These are phyloP conservation scores for Boletus holoroseus DNA, from an alignment of 1,284 basidiomycete genomes.

Conservation along the genomic window DNA sequence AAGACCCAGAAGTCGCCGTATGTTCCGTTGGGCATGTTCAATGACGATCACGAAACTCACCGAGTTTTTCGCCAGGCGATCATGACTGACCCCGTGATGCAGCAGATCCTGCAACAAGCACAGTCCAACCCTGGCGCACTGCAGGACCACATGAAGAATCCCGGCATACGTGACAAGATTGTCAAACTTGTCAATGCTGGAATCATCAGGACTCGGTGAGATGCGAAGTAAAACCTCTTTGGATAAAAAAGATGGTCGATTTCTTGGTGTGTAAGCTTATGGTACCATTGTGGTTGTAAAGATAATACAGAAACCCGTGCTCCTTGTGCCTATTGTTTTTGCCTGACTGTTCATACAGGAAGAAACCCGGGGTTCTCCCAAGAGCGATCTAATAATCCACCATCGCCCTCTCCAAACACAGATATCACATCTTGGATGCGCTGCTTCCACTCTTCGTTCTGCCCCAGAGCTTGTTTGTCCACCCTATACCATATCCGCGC, in stretches of 20 bases:
- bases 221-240: slow-evolving; percentile 4
- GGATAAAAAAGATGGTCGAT: slow-evolving; percentile 8
- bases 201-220: slow-evolving; percentile 76
- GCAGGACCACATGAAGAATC: slow-evolving; percentile 97
- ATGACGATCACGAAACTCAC: slow-evolving; percentile 7
- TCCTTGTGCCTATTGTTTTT: background rate
- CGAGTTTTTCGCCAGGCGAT: slow-evolving; percentile 48
- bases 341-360: slow-evolving; percentile 7
- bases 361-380: slow-evolving; percentile 51
- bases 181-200: slow-evolving; percentile 92
- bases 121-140: slow-evolving; percentile 86
- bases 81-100: slow-evolving; percentile 86
- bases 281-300: slow-evolving; percentile 23
- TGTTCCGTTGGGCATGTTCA: slow-evolving; percentile 30
- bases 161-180: slow-evolving; percentile 77
- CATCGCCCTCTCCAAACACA: slow-evolving; percentile 40
- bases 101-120: slow-evolving; percentile 92
- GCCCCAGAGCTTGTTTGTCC: slow-evolving; percentile 35
- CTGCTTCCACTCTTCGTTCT: slow-evolving; percentile 39
- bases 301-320: slow-evolving; percentile 19
- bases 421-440: slow-evolving; percentile 46
- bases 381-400: slow-evolving; percentile 56
- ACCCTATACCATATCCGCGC: slow-evolving; percentile 63
- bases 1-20: slow-evolving; percentile 92
- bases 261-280: slow-evolving; percentile 21